A percentile compares a stretch with the other conserved stretches of the same genome.
These are phyloP conservation scores for Immersiporthe knoxdaviesiana DNA, from an alignment of 2,329 filamentous ascomycete genomes.

Conservation along the genomic window DNA sequence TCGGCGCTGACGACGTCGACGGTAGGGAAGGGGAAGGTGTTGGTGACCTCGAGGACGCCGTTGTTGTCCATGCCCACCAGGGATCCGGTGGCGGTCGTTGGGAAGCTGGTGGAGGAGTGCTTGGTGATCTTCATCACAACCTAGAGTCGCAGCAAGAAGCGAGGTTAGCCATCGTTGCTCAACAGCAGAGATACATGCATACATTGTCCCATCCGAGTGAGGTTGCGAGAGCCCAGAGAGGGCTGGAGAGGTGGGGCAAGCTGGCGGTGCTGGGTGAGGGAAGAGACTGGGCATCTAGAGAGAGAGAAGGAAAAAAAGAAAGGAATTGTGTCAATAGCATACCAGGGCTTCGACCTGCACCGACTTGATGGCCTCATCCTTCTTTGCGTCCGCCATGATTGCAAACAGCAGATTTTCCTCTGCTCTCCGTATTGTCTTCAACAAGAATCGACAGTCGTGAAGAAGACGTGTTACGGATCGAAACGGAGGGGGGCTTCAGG, in stretches of 20 bases:
- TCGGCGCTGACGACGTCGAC: slow-evolving; percentile 72
- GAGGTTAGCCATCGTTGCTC: slow-evolving; percentile 18
- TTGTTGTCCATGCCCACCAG: slow-evolving; percentile 92
- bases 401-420: slow-evolving; percentile 32
- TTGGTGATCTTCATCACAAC: slow-evolving; percentile 98
- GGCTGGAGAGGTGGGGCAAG: slow-evolving; percentile 33
- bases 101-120: slow-evolving; percentile 86
- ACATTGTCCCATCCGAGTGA: neutral
- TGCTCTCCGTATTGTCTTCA: neutral
- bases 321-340: slow-evolving; percentile 44
- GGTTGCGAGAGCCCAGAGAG: slow-evolving; percentile 27
- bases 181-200: too few relatives aligned
- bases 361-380: slow-evolving; percentile 76
- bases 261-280: slow-evolving; percentile 38
- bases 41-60: slow-evolving; percentile 84
- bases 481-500: slow-evolving; percentile 26
- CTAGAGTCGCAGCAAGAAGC: slow-evolving; percentile 48
- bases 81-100: slow-evolving; percentile 84
- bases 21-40: slow-evolving; percentile 91
- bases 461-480: neutral
- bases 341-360: slow-evolving; percentile 96
- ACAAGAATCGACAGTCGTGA: neutral
- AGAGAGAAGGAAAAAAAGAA: slow-evolving; percentile 9
- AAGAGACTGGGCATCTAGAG: slow-evolving; percentile 36
- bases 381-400: slow-evolving; percentile 62